These are phyloP conservation scores for Puccinia sorghi DNA, from an alignment of 1,284 basidiomycete genomes.

Conservation along the genomic window DNA sequence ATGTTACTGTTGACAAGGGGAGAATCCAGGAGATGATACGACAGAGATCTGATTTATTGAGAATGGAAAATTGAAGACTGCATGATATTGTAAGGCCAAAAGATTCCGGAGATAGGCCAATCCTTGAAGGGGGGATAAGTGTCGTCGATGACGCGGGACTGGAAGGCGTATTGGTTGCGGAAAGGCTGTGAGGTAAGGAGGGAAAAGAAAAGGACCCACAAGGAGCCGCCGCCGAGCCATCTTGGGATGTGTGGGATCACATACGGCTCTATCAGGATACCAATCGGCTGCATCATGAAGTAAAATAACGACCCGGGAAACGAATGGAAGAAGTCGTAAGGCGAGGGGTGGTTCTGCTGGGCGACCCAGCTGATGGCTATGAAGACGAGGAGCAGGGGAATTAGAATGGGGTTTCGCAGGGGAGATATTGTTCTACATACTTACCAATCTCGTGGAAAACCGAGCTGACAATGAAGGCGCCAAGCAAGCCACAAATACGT, in stretches of 20 bases:
- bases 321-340: conserved; percentile 13
- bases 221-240: conserved; percentile 22
- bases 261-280: conserved; percentile 43
- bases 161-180: conserved; percentile 24
- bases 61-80: background rate
- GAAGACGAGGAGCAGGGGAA: background rate
- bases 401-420: background rate
- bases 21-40: no score
- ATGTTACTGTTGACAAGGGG: no score
- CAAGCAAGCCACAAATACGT: conserved; percentile 21
- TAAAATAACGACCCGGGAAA: conserved; percentile 37
- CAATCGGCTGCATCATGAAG: conserved; percentile 43
- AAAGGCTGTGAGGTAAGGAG: conserved; percentile 29
- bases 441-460: conserved; percentile 38
- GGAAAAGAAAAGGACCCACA: conserved; percentile 35
- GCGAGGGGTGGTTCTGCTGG: conserved; percentile 1
- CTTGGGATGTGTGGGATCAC: conserved; percentile 35
- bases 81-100: conserved; percentile 19
- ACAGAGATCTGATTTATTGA: no score
- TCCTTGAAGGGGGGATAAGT: conserved; percentile 33
- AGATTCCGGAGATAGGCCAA: conserved; percentile 24
- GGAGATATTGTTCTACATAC: background rate
- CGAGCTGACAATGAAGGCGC: conserved; percentile 28
- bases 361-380: conserved; percentile 31
- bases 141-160: conserved; percentile 37